A percentile compares a stretch with the other conserved stretches of the same genome.
Conservation (phyloP, 371 early-diverging fungal species). For the Actinomucor elegans region DNA sequence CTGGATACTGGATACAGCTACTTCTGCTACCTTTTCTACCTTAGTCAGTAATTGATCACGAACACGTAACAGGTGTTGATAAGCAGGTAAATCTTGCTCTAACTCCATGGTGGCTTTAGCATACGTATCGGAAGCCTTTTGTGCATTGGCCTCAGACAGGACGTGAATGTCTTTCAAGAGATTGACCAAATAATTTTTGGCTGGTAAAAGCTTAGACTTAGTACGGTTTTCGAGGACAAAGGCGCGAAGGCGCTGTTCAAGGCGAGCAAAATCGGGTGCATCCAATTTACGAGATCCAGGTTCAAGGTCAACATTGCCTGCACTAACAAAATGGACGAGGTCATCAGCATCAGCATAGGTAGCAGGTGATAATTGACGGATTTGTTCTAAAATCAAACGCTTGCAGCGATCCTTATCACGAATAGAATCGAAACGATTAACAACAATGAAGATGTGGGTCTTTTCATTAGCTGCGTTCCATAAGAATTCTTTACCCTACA, state of each 20-base stretch:
- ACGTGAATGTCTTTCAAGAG: conserved; percentile 69
- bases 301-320: conserved; percentile 57
- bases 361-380: conserved; percentile 87
- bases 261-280: conserved; percentile 69
- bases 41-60: conserved; percentile 62
- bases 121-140: conserved; percentile 42
- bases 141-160: conserved; percentile 56
- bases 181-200: conserved; percentile 86
- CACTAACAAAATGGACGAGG: conserved; percentile 96
- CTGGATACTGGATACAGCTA: conserved; percentile 58
- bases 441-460: conserved; percentile 96
- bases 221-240: conserved; percentile 95
- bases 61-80: conserved; percentile 51
- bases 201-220: conserved; percentile 92
- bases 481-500: conserved; percentile 89
- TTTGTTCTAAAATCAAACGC: conserved; percentile 91
- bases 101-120: conserved; percentile 37
- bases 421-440: conserved; percentile 96
- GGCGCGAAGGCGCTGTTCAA: conserved; percentile 84
- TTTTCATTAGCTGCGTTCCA: conserved; percentile 96
- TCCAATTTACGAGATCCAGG: conserved; percentile 46
- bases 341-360: conserved; percentile 90
- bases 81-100: conserved; percentile 56
- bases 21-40: conserved; percentile 69
- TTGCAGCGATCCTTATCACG: conserved; percentile 91